Percentiles rank a stretch among this genome's conserved stretches.
Conservation (phyloP, 305 asterid species). For the Striga hermonthica region DNA sequence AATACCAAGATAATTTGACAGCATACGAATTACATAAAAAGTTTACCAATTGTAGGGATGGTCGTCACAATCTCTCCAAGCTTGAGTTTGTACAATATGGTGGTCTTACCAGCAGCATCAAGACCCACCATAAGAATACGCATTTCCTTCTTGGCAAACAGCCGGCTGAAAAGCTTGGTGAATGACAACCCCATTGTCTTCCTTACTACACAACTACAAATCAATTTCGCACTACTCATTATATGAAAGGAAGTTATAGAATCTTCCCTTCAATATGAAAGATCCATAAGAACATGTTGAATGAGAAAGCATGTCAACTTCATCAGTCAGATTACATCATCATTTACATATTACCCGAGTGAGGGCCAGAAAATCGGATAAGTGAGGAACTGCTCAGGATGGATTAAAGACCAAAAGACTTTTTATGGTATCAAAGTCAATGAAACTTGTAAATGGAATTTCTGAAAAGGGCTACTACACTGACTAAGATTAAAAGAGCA, state of each 20-base stretch:
- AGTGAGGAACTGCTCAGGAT: neutral
- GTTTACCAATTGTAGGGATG: constrained; percentile 65
- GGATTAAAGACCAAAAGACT: neutral
- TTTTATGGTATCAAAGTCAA: neutral
- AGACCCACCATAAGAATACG: constrained; percentile 75
- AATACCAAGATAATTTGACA: neutral
- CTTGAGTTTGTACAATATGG: constrained; percentile 70
- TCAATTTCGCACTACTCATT: neutral
- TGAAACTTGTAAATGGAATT: neutral
- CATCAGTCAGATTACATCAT: neutral
- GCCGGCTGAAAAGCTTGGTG: constrained; percentile 63
- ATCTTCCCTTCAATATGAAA: neutral
- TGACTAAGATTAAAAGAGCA: neutral
- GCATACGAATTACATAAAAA: neutral
- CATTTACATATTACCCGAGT: neutral
- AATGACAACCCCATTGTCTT: constrained; percentile 60
- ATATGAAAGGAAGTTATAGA: neutral
- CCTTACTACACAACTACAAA: constrained; percentile 29
- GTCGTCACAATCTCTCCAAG: constrained; percentile 74
- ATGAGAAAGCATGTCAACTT: neutral
- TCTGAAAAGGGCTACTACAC: neutral
- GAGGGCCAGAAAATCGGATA: neutral
- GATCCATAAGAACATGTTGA: neutral
- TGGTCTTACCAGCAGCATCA: constrained; percentile 77
- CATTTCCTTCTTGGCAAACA: constrained; percentile 77